phyloP scores from a whole-genome alignment of 371 early-diverging fungal species.

The Mortierella sp. region DNA sequence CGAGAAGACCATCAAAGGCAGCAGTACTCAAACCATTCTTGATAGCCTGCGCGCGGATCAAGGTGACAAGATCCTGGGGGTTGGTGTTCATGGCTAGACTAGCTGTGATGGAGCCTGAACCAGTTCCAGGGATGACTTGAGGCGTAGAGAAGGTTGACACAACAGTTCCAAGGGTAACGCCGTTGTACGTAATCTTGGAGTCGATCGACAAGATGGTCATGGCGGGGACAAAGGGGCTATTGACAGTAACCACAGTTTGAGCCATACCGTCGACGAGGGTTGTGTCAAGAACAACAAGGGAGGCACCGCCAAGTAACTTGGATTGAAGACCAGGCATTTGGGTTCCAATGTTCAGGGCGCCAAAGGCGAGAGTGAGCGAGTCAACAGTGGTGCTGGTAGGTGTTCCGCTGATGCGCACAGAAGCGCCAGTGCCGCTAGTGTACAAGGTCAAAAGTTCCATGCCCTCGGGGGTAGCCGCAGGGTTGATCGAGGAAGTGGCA shows the following conservation, averaged over 20 bases:
- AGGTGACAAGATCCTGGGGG: slow-evolving; percentile 34
- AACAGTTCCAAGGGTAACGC: slow-evolving; percentile 66
- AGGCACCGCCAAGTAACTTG: slow-evolving; percentile 61
- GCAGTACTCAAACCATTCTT: slow-evolving; percentile 59
- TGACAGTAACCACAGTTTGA: slow-evolving; percentile 62
- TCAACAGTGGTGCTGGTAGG: slow-evolving; percentile 62
- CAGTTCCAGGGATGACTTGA: slow-evolving; percentile 46
- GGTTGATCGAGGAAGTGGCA: slow-evolving; percentile 58
- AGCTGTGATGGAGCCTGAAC: slow-evolving; percentile 39
- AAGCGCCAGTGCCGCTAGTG: slow-evolving; percentile 64
- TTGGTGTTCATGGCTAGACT: slow-evolving; percentile 48
- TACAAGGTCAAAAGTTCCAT: slow-evolving; percentile 64
- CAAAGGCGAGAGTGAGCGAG: slow-evolving; percentile 62
- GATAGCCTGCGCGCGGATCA: slow-evolving; percentile 64
- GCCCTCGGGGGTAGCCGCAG: slow-evolving; percentile 60
- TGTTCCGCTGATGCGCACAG: slow-evolving; percentile 61
- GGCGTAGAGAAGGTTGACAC: slow-evolving; percentile 47
- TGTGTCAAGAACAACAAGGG: slow-evolving; percentile 59
- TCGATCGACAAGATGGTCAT: slow-evolving; percentile 63
- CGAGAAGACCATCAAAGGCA: slow-evolving; percentile 64
- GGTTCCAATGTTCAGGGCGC: slow-evolving; percentile 58
- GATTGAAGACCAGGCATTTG: slow-evolving; percentile 64
- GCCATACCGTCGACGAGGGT: slow-evolving; percentile 61
- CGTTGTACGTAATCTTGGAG: slow-evolving; percentile 62
- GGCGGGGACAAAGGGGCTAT: slow-evolving; percentile 68